Percentiles rank a stretch among this genome's conserved stretches.
These are phyloP conservation scores for Exophiala calicioides DNA, from an alignment of 2,329 filamentous ascomycete species.

Conservation along the genomic window DNA sequence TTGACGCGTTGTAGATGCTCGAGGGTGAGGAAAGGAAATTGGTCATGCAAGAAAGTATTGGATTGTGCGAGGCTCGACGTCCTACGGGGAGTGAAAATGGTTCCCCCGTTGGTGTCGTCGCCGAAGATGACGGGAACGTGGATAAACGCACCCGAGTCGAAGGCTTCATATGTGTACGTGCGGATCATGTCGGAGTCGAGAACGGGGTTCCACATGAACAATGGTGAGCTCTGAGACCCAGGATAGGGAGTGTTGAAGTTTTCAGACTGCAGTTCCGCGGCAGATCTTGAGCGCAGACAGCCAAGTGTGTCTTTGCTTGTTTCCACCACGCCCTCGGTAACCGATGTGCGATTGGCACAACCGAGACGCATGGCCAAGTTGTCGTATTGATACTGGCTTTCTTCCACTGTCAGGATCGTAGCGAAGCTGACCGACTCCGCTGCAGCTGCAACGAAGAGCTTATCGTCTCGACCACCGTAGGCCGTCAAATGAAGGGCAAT, in stretches of 20 bases:
- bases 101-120: slow-evolving; percentile 66
- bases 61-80: slow-evolving; percentile 52
- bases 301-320: slow-evolving; percentile 21
- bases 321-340: too few species aligned
- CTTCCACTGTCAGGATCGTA: slow-evolving; percentile 48
- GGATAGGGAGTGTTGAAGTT: slow-evolving; percentile 52
- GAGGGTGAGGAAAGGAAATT: slow-evolving; percentile 59
- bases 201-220: slow-evolving; percentile 55
- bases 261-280: slow-evolving; percentile 46
- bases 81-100: slow-evolving; percentile 57
- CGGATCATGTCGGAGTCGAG: slow-evolving; percentile 55
- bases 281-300: slow-evolving; percentile 52
- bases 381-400: slow-evolving; percentile 56
- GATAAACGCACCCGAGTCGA: slow-evolving; percentile 52
- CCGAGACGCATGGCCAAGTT: slow-evolving; percentile 52
- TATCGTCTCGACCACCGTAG: slow-evolving; percentile 50
- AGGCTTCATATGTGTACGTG: slow-evolving; percentile 52
- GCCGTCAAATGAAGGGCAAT: slow-evolving; percentile 65
- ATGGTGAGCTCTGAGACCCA: slow-evolving; percentile 43
- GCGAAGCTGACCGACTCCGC: slow-evolving; percentile 58
- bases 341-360: slow-evolving; percentile 40
- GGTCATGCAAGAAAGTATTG: slow-evolving; percentile 58
- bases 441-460: slow-evolving; percentile 55
- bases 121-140: slow-evolving; percentile 59
- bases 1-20: slow-evolving; percentile 56